Evolutionary conservation across 345 rosid species (phyloP), one percentile per base, ranked within the genome.

Genomic region (Linum lewisii): DNA sequence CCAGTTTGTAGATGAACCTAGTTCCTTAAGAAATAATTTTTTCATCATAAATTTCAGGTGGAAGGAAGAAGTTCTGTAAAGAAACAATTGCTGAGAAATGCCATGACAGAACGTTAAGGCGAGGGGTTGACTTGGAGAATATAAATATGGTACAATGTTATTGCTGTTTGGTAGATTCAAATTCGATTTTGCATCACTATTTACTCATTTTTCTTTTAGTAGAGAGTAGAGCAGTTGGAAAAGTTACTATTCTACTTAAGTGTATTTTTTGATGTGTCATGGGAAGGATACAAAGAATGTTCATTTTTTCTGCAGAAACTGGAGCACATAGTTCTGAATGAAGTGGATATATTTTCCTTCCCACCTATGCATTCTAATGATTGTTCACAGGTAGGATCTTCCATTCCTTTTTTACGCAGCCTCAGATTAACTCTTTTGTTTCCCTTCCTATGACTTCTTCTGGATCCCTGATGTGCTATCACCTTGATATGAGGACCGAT

Each of bases 311-410:
- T 55, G 62, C 67, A 84, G 90, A 76, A 73, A 49, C 62, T 93
- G 49, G 90, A 85, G 87, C 76, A 76, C 67, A 74, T 93, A 59
- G 96, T 89, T 70, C 63, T 75, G 71, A 78, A 79, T 36, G 72
- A 68, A 51, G 77, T 78, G 51, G 96, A 93, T 61, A 74, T 78
- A 57, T 81, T 73, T 62, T 66, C 85, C 79, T 90, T 93, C 64
- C 87, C 78, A 66, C 90, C 87, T 22, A 87, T 89, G 97, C 95
- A 82, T 61, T 76, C 79, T 45, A 78, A 78, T n/a, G 96, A 93
- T 75, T 90, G 96, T 75, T 82, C 93, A 67, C 97, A 82, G 87
- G 96, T 93, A 62, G 62, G 65, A 53, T n/a, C 24, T 44, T 49
- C 19, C 24, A n/a, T 42, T 63, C 24, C 56, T 29, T 38, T n/a